A percentile compares a stretch with the other conserved stretches of the same genome.
These are phyloP conservation scores for Fusarium mexicanum DNA, from an alignment of 2,329 filamentous ascomycete genomes.

Conservation along the genomic window DNA sequence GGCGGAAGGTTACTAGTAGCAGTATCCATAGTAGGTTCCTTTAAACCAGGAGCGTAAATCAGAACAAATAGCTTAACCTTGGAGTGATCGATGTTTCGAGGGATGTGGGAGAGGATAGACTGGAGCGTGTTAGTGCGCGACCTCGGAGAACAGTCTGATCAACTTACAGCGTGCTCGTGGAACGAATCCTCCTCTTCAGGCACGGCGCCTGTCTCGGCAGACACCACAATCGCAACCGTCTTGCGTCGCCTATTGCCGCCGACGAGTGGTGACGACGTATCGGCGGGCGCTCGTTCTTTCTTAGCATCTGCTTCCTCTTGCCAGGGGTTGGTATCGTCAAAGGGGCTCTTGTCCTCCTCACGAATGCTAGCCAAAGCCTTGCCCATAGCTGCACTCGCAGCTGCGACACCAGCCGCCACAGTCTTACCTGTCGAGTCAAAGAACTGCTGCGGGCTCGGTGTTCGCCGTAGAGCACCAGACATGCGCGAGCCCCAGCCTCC, in stretches of 20 bases:
- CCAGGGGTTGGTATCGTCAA: slow-evolving; percentile 89
- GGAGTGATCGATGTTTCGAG: slow-evolving; percentile 77
- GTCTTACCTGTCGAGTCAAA: slow-evolving; percentile 85
- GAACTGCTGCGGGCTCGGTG: slow-evolving; percentile 88
- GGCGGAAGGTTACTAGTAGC: slow-evolving; percentile 64
- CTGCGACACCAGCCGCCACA: slow-evolving; percentile 82
- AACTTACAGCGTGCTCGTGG: slow-evolving; percentile 83
- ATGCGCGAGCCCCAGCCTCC: slow-evolving; percentile 78
- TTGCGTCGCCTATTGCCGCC: slow-evolving; percentile 67
- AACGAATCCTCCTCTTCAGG: slow-evolving; percentile 67
- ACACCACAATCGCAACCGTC: slow-evolving; percentile 89
- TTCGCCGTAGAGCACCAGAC: slow-evolving; percentile 82
- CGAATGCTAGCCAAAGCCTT: slow-evolving; percentile 84
- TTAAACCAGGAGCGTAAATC: slow-evolving; percentile 85
- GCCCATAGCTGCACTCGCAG: slow-evolving; percentile 83
- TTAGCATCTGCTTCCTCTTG: slow-evolving; percentile 86
- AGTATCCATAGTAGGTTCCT: slow-evolving; percentile 68
- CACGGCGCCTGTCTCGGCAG: slow-evolving; percentile 74
- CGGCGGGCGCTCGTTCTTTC: slow-evolving; percentile 52
- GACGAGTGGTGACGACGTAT: slow-evolving; percentile 45
- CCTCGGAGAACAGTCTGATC: slow-evolving; percentile 12
- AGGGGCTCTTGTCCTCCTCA: slow-evolving; percentile 81
- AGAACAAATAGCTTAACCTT: slow-evolving; percentile 84
- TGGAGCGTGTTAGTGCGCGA: slow-evolving; percentile 48
- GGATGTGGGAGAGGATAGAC: slow-evolving; percentile 91